Evolutionary conservation across 805 yeast genomes (phyloP).

Genomic region (Schwanniomyces vanrijiae): DNA sequence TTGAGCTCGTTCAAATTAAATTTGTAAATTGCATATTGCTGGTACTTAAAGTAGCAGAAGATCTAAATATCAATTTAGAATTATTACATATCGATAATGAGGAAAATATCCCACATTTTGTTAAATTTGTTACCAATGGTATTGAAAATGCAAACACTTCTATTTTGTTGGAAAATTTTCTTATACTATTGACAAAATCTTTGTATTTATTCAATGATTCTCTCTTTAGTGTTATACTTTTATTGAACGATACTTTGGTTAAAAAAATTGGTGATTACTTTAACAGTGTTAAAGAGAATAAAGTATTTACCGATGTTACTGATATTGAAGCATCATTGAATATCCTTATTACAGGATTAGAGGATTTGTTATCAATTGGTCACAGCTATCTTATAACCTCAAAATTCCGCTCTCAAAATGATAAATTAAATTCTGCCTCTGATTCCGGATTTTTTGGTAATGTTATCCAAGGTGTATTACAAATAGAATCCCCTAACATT

Average conservation of each 20-base stretch:
- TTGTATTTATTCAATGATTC: constrained; percentile 51
- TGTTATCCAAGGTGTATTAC: constrained; percentile 78
- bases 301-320: constrained; percentile 8
- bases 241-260: constrained; percentile 52
- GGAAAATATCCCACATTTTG: constrained; percentile 27
- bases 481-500: constrained; percentile 61
- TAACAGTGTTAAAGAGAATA: constrained; percentile 17
- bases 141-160: constrained; percentile 46
- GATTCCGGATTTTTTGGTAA: constrained; percentile 62
- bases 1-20: constrained; percentile 29
- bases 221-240: constrained; percentile 55
- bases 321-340: constrained; percentile 45
- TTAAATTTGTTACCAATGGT: constrained; percentile 51
- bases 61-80: constrained; percentile 23
- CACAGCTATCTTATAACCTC: constrained; percentile 53
- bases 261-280: constrained; percentile 37
- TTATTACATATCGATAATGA: constrained; percentile 31
- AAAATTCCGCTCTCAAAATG: constrained; percentile 15
- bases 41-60: constrained; percentile 30
- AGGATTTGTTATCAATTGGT: constrained; percentile 59
- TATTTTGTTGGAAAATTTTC: constrained; percentile 46
- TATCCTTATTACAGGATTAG: constrained; percentile 59
- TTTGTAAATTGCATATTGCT: constrained; percentile 28
- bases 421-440: constrained; percentile 8
- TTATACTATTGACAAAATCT: constrained; percentile 50